Evolutionary conservation across 208 protist genomes (phyloP).

Genomic region (Porcisia hertigi): DNA sequence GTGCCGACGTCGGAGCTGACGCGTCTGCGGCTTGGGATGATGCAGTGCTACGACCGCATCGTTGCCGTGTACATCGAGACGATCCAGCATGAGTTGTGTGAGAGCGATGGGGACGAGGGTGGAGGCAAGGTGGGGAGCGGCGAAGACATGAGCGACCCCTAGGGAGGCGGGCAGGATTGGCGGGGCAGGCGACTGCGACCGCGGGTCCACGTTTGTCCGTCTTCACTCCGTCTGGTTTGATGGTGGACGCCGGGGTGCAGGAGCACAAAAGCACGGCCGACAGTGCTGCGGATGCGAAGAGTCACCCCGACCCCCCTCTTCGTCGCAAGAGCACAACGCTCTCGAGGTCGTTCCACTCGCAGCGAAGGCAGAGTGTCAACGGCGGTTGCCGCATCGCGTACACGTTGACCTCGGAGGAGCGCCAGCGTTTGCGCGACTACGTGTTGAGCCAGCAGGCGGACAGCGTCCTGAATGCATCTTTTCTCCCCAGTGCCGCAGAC

Average conservation of each 20-base stretch:
- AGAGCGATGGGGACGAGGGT: slow-evolving; percentile 11
- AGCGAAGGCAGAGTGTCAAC: slow-evolving; percentile 3
- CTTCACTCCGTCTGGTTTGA: slow-evolving; percentile 7
- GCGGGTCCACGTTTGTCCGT: background rate
- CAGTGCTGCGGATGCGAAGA: background rate
- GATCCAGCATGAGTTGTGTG: slow-evolving; percentile 62
- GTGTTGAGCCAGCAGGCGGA: slow-evolving; percentile 14
- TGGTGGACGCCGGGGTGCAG: slow-evolving; percentile 4
- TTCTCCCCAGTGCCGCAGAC: slow-evolving; percentile 2
- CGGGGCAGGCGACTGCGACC: background rate
- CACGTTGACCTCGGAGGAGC: slow-evolving; percentile 26
- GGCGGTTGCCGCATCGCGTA: slow-evolving; percentile 22
- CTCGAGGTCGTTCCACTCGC: background rate
- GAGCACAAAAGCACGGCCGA: background rate
- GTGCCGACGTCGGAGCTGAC: slow-evolving; percentile 78
- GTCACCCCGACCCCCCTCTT: background rate
- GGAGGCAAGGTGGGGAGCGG: background rate
- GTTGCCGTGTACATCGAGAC: slow-evolving; percentile 72
- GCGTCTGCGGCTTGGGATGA: slow-evolving; percentile 69
- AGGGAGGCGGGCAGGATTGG: background rate
- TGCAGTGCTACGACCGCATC: slow-evolving; percentile 62
- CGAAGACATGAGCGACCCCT: background rate
- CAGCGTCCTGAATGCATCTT: slow-evolving; percentile 5
- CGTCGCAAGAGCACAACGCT: background rate
- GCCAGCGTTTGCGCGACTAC: slow-evolving; percentile 29